phyloP scores from a whole-genome alignment of 768 basidiomycete genomes.

The Boletus eberwhitei region DNA sequence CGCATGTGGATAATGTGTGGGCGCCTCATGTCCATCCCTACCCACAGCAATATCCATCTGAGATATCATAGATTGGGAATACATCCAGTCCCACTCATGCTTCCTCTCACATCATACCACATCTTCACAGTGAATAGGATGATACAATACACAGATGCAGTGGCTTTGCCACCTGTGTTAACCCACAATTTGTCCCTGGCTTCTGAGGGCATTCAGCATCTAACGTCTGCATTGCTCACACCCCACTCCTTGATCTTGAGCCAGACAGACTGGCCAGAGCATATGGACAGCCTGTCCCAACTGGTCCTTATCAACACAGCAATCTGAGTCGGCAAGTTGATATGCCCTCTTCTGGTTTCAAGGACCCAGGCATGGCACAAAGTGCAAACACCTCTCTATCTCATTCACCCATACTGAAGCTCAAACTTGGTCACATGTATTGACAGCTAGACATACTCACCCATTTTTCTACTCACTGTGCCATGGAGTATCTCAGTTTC shows the following conservation, averaged over 20 bases:
- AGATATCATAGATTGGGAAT: constrained; percentile 5
- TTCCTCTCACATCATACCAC: constrained; percentile 13
- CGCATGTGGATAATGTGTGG: constrained; percentile 20
- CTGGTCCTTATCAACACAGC: constrained; percentile 4
- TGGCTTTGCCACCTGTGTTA: constrained; percentile 15
- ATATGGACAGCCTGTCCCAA: constrained; percentile 18
- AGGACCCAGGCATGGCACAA: background rate
- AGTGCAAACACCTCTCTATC: background rate
- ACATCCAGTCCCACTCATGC: background rate
- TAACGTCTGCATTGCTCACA: constrained; percentile 16
- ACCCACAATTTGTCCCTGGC: constrained; percentile 10
- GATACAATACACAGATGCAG: too few species aligned
- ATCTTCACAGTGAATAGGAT: constrained; percentile 11
- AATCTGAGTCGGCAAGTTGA: constrained; percentile 1
- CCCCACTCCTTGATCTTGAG: constrained; percentile 28
- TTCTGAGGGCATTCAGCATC: too few species aligned
- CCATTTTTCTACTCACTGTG: constrained; percentile 14
- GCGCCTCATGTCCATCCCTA: constrained; percentile 20
- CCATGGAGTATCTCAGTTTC: constrained; percentile 24
- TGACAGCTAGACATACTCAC: constrained; percentile 24
- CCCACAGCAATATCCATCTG: constrained; percentile 6
- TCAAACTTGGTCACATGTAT: constrained; percentile 21
- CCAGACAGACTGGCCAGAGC: constrained; percentile 29
- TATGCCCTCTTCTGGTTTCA: background rate
- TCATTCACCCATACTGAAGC: constrained; percentile 16